Evolutionary conservation across 805 yeast genomes (phyloP), one percentile per base, ranked within the genome.

Genomic region (Candida saitoana): DNA sequence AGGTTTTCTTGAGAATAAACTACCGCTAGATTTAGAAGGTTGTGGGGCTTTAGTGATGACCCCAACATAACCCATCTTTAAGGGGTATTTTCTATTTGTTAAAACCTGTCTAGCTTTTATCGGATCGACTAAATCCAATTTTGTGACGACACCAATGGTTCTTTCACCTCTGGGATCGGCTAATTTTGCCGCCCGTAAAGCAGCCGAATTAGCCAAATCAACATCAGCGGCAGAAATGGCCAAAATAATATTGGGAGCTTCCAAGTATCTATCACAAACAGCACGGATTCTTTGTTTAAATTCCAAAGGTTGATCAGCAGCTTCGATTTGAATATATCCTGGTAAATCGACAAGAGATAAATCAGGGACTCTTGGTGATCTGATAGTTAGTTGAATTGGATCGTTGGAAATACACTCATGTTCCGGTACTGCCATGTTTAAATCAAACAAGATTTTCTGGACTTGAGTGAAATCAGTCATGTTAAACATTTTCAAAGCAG

Each of bases 151-250:
- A 40, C 99, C 99, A 47, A 93, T 84, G 0, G 99, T 93, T 60
- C 99, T 77, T 57, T 87, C 91, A 37, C 99, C 99, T 36, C 79
- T 73, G 14, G 99, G 99, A 60, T 93, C 99, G 0, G 93, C 90
- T 12, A 72, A 46, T 49, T 90, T 83, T 5, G 96, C 84, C 0
- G 99, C 97, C 43, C 95, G 72, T 44, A 93, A 74, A 0, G 99
- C 98, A 1, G 96, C 79, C 24, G 97, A 88, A 61, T 93, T 93
- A 0, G 99, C 99, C 54, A 93, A 70, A 69, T 93, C 99, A 2
- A 93, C 99, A 63, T 93, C 98, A 0, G 99, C 99, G 0, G 99
- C 88, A 8, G 96, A 87, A 18, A 95, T 93, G 0, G 99, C 99
- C 52, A 93, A 71, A 32, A 93, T 93, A 39, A 93, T 87, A 57